phyloP scores from a whole-genome alignment of 148 eudicot species.

The Diospyros lotus region DNA sequence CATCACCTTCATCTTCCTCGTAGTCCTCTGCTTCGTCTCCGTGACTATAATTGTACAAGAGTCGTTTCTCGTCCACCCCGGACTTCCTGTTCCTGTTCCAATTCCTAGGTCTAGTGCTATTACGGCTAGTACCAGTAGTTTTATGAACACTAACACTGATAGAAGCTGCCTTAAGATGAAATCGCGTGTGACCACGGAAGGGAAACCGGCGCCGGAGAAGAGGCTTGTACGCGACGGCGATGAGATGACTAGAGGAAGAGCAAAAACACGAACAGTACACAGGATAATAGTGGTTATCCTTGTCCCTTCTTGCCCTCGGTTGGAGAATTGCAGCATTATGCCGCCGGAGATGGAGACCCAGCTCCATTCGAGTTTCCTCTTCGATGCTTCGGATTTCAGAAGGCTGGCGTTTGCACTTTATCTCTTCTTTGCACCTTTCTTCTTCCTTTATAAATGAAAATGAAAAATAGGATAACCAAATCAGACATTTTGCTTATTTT shows the following conservation, averaged over 20 bases:
- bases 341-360: slow-evolving; percentile 12
- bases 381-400: neutral
- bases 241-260: neutral
- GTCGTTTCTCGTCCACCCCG: slow-evolving; percentile 16
- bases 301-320: neutral
- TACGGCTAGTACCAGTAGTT: neutral
- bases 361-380: slow-evolving; percentile 10
- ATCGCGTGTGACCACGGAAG: neutral
- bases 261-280: neutral
- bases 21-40: neutral
- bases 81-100: neutral
- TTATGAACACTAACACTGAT: neutral
- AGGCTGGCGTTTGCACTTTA: neutral
- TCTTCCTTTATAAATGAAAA: too few species aligned
- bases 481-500: too few species aligned
- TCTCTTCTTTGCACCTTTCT: too few species aligned
- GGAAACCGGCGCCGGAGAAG: neutral
- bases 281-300: neutral
- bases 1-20: slow-evolving; percentile 5
- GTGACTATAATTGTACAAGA: neutral
- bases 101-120: neutral
- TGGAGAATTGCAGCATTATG: neutral
- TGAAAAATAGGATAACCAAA: too few species aligned
- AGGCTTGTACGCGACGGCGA: neutral
- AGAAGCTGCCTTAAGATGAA: neutral